A percentile compares a stretch with the other conserved stretches of the same genome.
These are phyloP conservation scores for Neopestalotiopsis sp. DNA, from an alignment of 2,329 filamentous ascomycete species.

Conservation along the genomic window DNA sequence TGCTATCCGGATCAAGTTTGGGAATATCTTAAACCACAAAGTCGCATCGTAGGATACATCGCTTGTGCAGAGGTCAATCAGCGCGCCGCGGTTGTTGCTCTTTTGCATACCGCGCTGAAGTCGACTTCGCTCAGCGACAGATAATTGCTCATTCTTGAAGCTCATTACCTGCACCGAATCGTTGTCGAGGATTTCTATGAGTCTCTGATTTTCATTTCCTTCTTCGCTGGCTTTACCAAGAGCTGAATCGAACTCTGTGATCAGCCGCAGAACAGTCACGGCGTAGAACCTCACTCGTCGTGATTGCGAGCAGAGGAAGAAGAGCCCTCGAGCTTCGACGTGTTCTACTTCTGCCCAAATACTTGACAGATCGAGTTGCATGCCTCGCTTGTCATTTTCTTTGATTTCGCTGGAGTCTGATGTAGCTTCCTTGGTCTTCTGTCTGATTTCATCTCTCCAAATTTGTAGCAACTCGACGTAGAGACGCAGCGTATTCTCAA, in stretches of 20 bases:
- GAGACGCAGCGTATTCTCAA: conserved; percentile 89
- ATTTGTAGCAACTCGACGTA: conserved; percentile 95
- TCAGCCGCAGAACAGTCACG: conserved; percentile 88
- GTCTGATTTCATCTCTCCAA: conserved; percentile 96
- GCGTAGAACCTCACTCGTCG: conserved; percentile 87
- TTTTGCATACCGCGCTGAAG: conserved; percentile 89
- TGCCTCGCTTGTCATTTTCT: conserved; percentile 70
- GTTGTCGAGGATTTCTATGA: conserved; percentile 92
- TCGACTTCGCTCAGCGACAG: conserved; percentile 89
- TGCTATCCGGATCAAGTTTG: conserved; percentile 88
- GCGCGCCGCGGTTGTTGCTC: conserved; percentile 80
- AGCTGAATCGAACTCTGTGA: conserved; percentile 91
- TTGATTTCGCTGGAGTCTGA: conserved; percentile 68
- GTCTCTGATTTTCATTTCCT: conserved; percentile 70
- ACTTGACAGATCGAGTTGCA: conserved; percentile 84
- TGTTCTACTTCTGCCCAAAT: conserved; percentile 95
- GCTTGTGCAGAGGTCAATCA: conserved; percentile 94
- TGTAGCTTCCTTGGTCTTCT: conserved; percentile 78
- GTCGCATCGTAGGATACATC: conserved; percentile 94
- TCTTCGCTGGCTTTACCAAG: conserved; percentile 70
- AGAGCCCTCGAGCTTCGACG: conserved; percentile 93
- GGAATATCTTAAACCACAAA: conserved; percentile 97
- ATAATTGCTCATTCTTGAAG: conserved; percentile 89
- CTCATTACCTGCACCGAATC: conserved; percentile 89
- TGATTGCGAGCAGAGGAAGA: conserved; percentile 97